These are phyloP conservation scores for Quillaja saponaria DNA, from an alignment of 306 rosid species.

Conservation along the genomic window DNA sequence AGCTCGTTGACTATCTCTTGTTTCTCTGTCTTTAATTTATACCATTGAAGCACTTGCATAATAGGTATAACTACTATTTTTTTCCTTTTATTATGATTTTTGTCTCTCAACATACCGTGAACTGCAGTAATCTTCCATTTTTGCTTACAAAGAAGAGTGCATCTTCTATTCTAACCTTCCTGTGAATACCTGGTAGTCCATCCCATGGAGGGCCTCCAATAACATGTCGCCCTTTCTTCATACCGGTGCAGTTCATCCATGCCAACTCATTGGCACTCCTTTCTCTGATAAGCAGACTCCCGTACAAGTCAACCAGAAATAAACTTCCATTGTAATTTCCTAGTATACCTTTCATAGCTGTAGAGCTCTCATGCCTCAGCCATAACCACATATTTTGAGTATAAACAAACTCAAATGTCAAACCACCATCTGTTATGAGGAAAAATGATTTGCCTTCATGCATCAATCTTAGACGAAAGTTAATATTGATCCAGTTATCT, in stretches of 20 bases:
- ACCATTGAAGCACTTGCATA: no score
- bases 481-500: constrained; percentile 57
- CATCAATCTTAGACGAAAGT: constrained; percentile 73
- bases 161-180: constrained; percentile 67
- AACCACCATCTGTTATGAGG: constrained; percentile 65
- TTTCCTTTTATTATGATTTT: no score
- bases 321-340: constrained; percentile 90
- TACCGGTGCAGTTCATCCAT: constrained; percentile 77
- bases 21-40: no score
- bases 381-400: constrained; percentile 79
- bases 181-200: constrained; percentile 51
- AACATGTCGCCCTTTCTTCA: constrained; percentile 62
- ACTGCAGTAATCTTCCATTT: constrained; percentile 72
- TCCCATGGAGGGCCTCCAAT: constrained; percentile 91
- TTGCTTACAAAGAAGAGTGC: constrained; percentile 81
- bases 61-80: no score
- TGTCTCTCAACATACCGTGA: constrained; percentile 62
- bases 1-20: no score
- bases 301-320: constrained; percentile 64
- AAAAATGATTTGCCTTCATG: constrained; percentile 77
- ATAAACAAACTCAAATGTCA: constrained; percentile 70
- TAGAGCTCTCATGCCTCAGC: constrained; percentile 79
- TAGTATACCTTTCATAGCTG: constrained; percentile 65
- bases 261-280: constrained; percentile 58
- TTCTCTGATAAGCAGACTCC: constrained; percentile 81